Conservation (phyloP, 371 early-diverging fungal species). For the Phascolomyces articulosus region DNA sequence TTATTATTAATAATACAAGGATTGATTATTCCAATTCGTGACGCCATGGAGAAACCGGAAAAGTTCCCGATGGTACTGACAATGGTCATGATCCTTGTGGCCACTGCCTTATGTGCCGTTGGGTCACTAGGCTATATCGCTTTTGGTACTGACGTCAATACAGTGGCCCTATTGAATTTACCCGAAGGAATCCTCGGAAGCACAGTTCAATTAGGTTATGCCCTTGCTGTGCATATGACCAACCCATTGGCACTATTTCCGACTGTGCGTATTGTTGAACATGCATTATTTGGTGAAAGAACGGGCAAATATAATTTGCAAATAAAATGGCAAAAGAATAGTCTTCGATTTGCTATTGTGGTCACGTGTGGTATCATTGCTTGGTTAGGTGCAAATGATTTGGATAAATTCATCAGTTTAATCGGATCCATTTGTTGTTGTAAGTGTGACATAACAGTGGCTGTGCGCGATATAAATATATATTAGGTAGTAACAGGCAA, state of each 20-base stretch:
- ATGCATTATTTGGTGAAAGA: constrained; percentile 57
- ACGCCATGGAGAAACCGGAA: constrained; percentile 83
- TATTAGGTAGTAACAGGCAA: not conserved
- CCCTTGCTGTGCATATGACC: constrained; percentile 85
- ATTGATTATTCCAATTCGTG: constrained; percentile 88
- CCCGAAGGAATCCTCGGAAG: constrained; percentile 61
- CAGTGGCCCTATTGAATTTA: constrained; percentile 83
- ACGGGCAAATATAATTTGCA: constrained; percentile 42
- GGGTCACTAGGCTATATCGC: constrained; percentile 85
- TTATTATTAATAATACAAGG: constrained; percentile 40
- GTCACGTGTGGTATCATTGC: constrained; percentile 70
- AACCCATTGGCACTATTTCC: constrained; percentile 89
- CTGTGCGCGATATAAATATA: no score
- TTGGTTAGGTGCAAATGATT: constrained; percentile 75
- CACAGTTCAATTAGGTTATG: constrained; percentile 82
- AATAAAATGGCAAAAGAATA: constrained; percentile 90
- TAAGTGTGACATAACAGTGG: constrained; percentile 21
- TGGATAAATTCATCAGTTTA: constrained; percentile 90
- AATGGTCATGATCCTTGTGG: constrained; percentile 70
- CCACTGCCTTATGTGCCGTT: constrained; percentile 70
- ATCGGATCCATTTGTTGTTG: constrained; percentile 90
- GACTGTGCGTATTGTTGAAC: constrained; percentile 86
- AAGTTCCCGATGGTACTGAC: constrained; percentile 78
- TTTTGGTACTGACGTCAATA: constrained; percentile 83
- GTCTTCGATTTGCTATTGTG: constrained; percentile 73